Evolutionary conservation across 2,329 filamentous ascomycete genomes (phyloP).

Genomic region (Nannizziopsis arthrosporioides): DNA sequence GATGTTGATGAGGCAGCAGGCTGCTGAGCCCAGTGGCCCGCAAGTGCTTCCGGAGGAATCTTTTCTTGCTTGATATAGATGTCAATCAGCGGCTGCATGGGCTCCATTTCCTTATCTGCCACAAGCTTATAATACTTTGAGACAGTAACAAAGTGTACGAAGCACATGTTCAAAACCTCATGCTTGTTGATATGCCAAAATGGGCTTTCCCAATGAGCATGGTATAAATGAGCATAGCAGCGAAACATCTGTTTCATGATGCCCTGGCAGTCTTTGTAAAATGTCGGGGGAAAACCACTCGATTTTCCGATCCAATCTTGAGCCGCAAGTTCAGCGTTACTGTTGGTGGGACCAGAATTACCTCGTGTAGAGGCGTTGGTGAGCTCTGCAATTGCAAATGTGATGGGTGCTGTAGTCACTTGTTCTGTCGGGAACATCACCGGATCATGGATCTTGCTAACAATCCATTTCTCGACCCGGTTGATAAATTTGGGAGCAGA

Average conservation of each 20-base stretch:
- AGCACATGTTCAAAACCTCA: slow-evolving; percentile 72
- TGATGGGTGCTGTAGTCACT: slow-evolving; percentile 47
- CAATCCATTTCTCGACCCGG: slow-evolving; percentile 93
- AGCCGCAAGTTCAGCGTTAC: slow-evolving; percentile 44
- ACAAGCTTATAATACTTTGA: slow-evolving; percentile 74
- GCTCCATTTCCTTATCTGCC: slow-evolving; percentile 79
- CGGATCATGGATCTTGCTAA: slow-evolving; percentile 84
- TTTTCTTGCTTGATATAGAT: slow-evolving; percentile 83
- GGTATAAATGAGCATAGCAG: slow-evolving; percentile 95
- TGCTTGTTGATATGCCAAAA: slow-evolving; percentile 66
- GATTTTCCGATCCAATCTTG: slow-evolving; percentile 80
- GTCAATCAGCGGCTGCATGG: slow-evolving; percentile 89
- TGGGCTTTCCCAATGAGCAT: slow-evolving; percentile 79
- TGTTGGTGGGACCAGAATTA: slow-evolving; percentile 26
- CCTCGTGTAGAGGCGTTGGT: slow-evolving; percentile 42
- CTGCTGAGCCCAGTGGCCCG: slow-evolving; percentile 34
- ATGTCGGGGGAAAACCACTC: slow-evolving; percentile 83
- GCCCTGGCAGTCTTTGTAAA: slow-evolving; percentile 78
- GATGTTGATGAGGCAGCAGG: slow-evolving; percentile 1
- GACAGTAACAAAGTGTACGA: slow-evolving; percentile 72
- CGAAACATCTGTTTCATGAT: slow-evolving; percentile 98
- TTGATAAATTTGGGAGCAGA: slow-evolving; percentile 90
- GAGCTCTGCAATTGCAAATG: slow-evolving; percentile 44
- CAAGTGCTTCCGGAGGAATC: slow-evolving; percentile 56
- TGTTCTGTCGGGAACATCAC: slow-evolving; percentile 83